A percentile compares a stretch with the other conserved stretches of the same genome.
Evolutionary conservation across 2,329 filamentous ascomycete species (phyloP).

Genomic region (Sphaerulina musiva): DNA sequence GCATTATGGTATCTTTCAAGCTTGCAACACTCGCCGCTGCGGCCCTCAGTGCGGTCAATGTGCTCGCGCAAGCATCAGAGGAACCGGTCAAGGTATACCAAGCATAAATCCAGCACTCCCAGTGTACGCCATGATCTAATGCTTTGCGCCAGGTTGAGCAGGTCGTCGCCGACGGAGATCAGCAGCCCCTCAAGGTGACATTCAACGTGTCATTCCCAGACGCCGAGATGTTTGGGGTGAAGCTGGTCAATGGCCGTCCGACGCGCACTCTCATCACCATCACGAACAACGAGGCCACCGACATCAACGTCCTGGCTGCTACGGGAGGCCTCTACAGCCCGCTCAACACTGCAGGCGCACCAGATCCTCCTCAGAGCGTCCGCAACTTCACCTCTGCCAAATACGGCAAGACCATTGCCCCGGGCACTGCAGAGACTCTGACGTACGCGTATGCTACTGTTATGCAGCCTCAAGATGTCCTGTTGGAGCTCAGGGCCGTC

Average conservation of each 20-base stretch:
- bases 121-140: constrained; percentile 15
- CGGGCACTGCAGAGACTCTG: constrained; percentile 68
- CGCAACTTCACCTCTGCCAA: constrained; percentile 76
- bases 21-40: constrained; percentile 65
- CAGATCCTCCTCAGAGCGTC: constrained; percentile 53
- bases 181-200: constrained; percentile 54
- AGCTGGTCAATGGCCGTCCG: constrained; percentile 85
- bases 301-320: constrained; percentile 69
- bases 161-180: constrained; percentile 12
- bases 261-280: constrained; percentile 78
- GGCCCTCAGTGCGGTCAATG: constrained; percentile 61
- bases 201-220: constrained; percentile 55
- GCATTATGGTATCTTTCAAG: constrained; percentile 64
- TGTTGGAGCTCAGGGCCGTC: constrained; percentile 68
- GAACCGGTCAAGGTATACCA: constrained; percentile 23
- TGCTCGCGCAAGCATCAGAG: constrained; percentile 49
- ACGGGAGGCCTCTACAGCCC: constrained; percentile 65
- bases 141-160: constrained; percentile 19
- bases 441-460: constrained; percentile 83
- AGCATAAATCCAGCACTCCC: constrained; percentile 1
- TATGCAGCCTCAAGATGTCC: constrained; percentile 85
- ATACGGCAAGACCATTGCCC: constrained; percentile 67
- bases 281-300: constrained; percentile 70
- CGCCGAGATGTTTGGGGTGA: constrained; percentile 82
- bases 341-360: constrained; percentile 45